These are phyloP conservation scores for Zalaria sp. DNA, from an alignment of 2,329 filamentous ascomycete species.

Conservation along the genomic window DNA sequence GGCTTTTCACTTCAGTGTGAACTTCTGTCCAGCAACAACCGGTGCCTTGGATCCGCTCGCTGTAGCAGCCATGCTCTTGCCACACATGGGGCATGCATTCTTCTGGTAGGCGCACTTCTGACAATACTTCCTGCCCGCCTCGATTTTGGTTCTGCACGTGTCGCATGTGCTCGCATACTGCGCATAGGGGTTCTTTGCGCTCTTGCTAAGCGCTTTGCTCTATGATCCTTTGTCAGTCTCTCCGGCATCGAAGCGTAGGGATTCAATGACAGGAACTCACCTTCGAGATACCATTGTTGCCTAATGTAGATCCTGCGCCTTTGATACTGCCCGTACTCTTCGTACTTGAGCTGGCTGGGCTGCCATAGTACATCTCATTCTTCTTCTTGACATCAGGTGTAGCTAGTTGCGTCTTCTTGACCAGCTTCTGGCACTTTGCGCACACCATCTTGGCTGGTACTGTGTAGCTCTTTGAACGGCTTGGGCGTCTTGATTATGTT, in stretches of 20 bases:
- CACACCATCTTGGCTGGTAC: constrained; percentile 40
- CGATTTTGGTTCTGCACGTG: constrained; percentile 49
- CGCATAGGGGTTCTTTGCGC: constrained; percentile 52
- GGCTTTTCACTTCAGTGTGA: constrained; percentile 39
- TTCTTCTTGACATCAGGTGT: constrained; percentile 54
- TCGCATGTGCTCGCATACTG: constrained; percentile 48
- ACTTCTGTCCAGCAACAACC: constrained; percentile 46
- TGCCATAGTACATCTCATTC: constrained; percentile 52
- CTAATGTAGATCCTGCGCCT: constrained; percentile 36
- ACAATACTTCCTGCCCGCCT: constrained; percentile 46
- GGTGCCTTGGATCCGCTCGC: constrained; percentile 29
- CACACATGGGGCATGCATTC: constrained; percentile 50
- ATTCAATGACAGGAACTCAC: constrained; percentile 19
- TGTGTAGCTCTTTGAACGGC: too few relatives aligned
- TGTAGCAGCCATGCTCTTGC: constrained; percentile 36
- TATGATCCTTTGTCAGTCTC: constrained; percentile 12
- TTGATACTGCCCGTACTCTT: constrained; percentile 26
- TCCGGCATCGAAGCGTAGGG: too few relatives aligned
- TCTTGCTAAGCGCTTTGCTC: constrained; percentile 51
- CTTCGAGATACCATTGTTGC: constrained; percentile 46
- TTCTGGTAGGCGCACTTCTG: constrained; percentile 49
- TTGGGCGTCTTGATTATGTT: too few relatives aligned
- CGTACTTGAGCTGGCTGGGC: constrained; percentile 30
- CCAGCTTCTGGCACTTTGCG: constrained; percentile 47
- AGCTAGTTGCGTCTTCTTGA: constrained; percentile 45